Conservation (phyloP, 148 eudicot genomes). For the Vaccinium vitisidaea region DNA sequence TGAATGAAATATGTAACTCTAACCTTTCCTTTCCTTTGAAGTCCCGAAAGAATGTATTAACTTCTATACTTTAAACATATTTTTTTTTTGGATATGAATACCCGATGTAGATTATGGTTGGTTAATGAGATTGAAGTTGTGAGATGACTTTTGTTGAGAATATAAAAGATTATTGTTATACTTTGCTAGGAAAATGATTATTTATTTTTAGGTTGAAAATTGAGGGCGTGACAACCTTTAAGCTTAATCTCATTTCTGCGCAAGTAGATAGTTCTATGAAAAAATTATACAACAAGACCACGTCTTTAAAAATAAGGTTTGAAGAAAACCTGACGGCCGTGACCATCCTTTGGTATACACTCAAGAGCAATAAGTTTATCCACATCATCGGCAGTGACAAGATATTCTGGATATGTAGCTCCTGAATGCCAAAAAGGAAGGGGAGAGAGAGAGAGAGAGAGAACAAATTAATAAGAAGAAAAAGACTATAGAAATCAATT, state of each 20-base stretch:
- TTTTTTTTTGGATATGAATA: too few species aligned
- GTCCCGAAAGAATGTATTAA: too few species aligned
- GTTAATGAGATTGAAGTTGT: too few species aligned
- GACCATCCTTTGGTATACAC: conserved; percentile 95
- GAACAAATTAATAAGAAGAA: background rate
- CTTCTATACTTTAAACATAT: too few species aligned
- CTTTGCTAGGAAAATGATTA: background rate
- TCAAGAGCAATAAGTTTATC: conserved; percentile 90
- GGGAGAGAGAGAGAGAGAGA: background rate
- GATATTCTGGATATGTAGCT: conserved; percentile 91
- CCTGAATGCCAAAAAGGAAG: conserved; percentile 39
- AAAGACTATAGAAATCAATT: conserved; percentile 13
- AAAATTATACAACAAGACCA: background rate
- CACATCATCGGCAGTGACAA: conserved; percentile 94
- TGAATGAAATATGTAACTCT: too few species aligned
- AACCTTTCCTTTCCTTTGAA: too few species aligned
- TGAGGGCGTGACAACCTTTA: too few species aligned
- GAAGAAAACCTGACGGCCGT: conserved; percentile 71
- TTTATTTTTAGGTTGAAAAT: background rate
- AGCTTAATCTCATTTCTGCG: background rate
- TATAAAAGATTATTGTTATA: too few species aligned
- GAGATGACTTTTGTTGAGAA: too few species aligned
- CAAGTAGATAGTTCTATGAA: background rate
- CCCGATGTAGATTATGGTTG: too few species aligned
- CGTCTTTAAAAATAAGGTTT: background rate